phyloP scores from a whole-genome alignment of 257 asterid species.

The Paraleonurus japonicus region DNA sequence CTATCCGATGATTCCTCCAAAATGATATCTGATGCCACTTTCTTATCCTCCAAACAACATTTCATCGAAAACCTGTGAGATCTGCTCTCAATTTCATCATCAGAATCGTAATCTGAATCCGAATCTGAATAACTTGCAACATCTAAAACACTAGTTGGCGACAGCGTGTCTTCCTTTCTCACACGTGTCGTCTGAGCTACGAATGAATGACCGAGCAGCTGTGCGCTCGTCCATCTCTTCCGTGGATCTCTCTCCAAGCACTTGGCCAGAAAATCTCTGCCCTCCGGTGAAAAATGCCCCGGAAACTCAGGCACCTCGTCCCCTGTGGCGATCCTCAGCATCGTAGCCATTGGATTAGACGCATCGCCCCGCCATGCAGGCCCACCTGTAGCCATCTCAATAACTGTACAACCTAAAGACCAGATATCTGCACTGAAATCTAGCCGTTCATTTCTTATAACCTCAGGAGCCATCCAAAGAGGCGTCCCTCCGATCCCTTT shows the following conservation, averaged over 20 bases:
- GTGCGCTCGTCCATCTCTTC: constrained; percentile 45
- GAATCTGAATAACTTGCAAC: constrained; percentile 19
- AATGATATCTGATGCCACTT: background rate
- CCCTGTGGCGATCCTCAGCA: constrained; percentile 45
- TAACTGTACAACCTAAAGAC: constrained; percentile 66
- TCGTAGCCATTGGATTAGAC: constrained; percentile 35
- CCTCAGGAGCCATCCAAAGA: constrained; percentile 76
- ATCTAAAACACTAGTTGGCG: constrained; percentile 56
- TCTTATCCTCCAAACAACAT: constrained; percentile 18
- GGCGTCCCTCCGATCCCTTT: constrained; percentile 51
- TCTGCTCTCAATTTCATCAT: constrained; percentile 13
- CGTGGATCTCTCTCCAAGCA: constrained; percentile 45
- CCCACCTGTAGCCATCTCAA: constrained; percentile 65
- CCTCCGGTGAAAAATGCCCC: constrained; percentile 37
- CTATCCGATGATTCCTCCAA: constrained; percentile 32
- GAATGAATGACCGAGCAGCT: constrained; percentile 51
- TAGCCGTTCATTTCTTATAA: constrained; percentile 34
- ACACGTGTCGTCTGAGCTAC: background rate
- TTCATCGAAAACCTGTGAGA: constrained; percentile 26
- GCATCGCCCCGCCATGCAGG: constrained; percentile 44
- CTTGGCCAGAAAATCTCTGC: constrained; percentile 47
- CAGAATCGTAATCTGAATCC: background rate
- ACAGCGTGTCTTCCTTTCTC: background rate
- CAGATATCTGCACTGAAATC: constrained; percentile 51
- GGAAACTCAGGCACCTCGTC: constrained; percentile 46